Base-by-base conservation (phyloP, 768 basidiomycete species). In the Tylopilus sp. region DNA sequence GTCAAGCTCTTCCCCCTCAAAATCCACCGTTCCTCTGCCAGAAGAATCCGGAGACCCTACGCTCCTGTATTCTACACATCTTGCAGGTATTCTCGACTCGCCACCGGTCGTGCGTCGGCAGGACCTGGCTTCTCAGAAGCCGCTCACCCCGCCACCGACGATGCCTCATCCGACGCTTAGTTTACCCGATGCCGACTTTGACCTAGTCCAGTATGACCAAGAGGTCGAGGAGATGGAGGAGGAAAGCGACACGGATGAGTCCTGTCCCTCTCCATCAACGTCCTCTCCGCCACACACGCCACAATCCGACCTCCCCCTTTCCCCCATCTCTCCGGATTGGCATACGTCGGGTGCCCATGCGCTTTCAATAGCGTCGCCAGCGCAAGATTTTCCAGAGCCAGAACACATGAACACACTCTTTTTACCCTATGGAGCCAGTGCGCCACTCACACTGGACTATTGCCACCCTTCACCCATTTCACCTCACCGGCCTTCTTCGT, bases 61-160 rank as follows among this genome's bases (percentile, higher is more conserved):
- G 10, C 29, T 55, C 13, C 2, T 56, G 43, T 71, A 70, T 31
- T 63, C 55, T 25, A 63, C 65, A 3, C 68, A 66, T 47, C 53
- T 71, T 6, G 56, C 49, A 4, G 71, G 73, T 16, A 50, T 72
- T 22, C 65, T 73, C 47, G 71, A 73, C 60, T 74, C 33, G 33
- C 68, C 75, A 3, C 53, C 63, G 1, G 63, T 68, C 46, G 64
- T 72, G 62, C 66, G 64, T 28, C 66, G 69, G 53, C 59, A 59
- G 60, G 65, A 66, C 37, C 48, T 67, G 43, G 55, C 59, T 21
- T 65, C 52, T 26, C 66, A 69, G 29, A 66, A 54, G 56, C 76
- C 70, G 3, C 65, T 72, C 53, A 75, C 76, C 33, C 78, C 77
- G 47, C 77, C 77, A 17, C 71, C 74, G 31, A 77, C 75, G 19